Conservation (phyloP, 495 filamentous ascomycete species). For the Bathelium albidoporum region DNA sequence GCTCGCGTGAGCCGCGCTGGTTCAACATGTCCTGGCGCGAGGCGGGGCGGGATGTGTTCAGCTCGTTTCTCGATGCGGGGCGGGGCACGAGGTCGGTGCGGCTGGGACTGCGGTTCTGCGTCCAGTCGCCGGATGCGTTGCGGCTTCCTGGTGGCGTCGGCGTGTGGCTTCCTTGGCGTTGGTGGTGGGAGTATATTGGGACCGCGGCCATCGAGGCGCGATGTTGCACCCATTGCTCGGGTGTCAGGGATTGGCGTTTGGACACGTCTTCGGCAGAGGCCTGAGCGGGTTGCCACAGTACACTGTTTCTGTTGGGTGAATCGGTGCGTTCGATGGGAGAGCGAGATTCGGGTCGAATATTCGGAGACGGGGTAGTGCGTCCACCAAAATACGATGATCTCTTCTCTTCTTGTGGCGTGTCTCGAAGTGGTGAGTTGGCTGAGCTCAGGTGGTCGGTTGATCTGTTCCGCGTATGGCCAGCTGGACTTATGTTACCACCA, state of each 20-base stretch:
- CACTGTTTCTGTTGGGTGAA: constrained; percentile 11
- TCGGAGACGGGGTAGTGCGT: constrained; percentile 11
- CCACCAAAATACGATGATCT: constrained; percentile 20
- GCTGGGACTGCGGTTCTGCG: constrained; percentile 11
- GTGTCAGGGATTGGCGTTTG: constrained; percentile 35
- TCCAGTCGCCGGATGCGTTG: not conserved
- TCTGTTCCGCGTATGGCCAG: constrained; percentile 20
- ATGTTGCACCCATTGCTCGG: constrained; percentile 85
- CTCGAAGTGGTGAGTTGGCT: not conserved
- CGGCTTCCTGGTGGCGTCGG: constrained; percentile 26
- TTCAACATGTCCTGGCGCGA: constrained; percentile 7
- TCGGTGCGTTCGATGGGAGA: not conserved
- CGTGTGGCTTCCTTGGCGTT: constrained; percentile 28
- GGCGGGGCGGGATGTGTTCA: constrained; percentile 30
- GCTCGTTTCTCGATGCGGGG: constrained; percentile 42
- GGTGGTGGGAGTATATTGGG: constrained; percentile 37
- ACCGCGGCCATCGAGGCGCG: constrained; percentile 45
- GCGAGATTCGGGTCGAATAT: constrained; percentile 2
- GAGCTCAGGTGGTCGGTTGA: constrained; percentile 8
- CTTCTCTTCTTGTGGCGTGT: constrained; percentile 13
- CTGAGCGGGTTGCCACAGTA: constrained; percentile 64
- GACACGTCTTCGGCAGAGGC: not conserved
- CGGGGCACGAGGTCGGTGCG: constrained; percentile 23
- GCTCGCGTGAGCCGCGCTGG: constrained; percentile 26
- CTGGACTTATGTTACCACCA: constrained; percentile 35